These are phyloP conservation scores for Solanum microdontum DNA, from an alignment of 257 asterid species.

Conservation along the genomic window DNA sequence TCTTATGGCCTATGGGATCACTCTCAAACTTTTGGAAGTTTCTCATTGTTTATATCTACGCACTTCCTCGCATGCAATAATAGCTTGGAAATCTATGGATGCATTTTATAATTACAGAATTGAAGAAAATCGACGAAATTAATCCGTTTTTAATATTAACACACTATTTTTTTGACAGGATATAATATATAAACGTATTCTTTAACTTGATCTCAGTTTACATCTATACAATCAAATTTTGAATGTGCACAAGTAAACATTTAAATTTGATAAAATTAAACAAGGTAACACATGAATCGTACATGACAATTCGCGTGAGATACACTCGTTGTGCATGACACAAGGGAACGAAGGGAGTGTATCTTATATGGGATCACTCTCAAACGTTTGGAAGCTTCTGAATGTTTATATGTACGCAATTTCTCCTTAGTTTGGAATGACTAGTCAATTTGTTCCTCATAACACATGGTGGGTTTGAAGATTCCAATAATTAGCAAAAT, in stretches of 20 bases:
- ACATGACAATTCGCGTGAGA: not conserved
- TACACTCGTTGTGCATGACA: not conserved
- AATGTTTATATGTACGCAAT: constrained; percentile 26
- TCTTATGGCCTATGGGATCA: not conserved
- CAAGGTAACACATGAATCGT: not conserved
- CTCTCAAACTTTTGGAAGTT: constrained; percentile 15
- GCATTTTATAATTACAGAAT: not conserved
- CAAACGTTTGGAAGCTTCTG: constrained; percentile 16
- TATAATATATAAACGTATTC: not conserved
- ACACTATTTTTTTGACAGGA: not conserved
- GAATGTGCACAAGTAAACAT: not conserved
- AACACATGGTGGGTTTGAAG: constrained; percentile 13
- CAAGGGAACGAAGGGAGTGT: not conserved
- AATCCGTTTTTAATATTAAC: not conserved
- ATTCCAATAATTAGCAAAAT: constrained; percentile 28
- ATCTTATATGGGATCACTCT: not conserved
- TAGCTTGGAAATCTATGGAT: not conserved
- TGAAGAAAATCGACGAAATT: not conserved
- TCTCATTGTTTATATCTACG: constrained; percentile 23
- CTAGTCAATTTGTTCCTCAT: constrained; percentile 9
- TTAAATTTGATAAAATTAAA: not conserved
- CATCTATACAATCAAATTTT: not conserved
- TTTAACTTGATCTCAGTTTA: not conserved
- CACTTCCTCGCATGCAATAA: not conserved
- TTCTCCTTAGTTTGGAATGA: not conserved